Percentiles rank a stretch among this genome's conserved stretches.
Evolutionary conservation across 2,329 filamentous ascomycete species (phyloP).

Genomic region (Teratosphaeria zuluensis): DNA sequence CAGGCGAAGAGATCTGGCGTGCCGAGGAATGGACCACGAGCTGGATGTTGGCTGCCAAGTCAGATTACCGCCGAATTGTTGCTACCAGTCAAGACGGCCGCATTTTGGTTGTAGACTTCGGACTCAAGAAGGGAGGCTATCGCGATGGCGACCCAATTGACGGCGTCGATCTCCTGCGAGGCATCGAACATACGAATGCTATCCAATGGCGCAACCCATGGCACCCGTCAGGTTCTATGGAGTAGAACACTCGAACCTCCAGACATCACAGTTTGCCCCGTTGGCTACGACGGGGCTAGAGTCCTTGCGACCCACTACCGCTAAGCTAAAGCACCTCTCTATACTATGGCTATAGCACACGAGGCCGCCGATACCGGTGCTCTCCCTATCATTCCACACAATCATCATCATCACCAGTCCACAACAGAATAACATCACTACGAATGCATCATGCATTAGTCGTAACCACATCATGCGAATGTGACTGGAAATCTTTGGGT

Average conservation of each 20-base stretch:
- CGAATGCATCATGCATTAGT: background rate
- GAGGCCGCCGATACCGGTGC: background rate
- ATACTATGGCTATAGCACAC: background rate
- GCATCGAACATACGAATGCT: constrained; percentile 6
- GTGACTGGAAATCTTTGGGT: background rate
- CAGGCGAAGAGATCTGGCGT: constrained; percentile 66
- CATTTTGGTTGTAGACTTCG: constrained; percentile 91
- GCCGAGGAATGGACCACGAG: constrained; percentile 93
- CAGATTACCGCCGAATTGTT: constrained; percentile 87
- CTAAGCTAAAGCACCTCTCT: background rate
- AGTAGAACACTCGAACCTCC: background rate
- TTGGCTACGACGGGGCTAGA: background rate
- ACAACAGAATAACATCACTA: background rate
- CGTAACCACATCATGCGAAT: background rate
- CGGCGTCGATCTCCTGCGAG: constrained; percentile 8
- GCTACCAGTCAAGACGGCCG: constrained; percentile 91
- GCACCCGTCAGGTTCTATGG: background rate
- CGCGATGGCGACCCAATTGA: constrained; percentile 10
- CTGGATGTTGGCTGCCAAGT: constrained; percentile 95
- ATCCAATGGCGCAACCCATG: constrained; percentile 8
- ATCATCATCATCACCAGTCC: background rate
- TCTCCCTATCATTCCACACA: background rate
- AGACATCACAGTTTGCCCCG: background rate
- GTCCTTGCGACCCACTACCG: background rate
- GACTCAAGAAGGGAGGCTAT: constrained; percentile 21